Evolutionary conservation across 2,329 filamentous ascomycete species (phyloP).

Genomic region (Calonectria henricotiae): DNA sequence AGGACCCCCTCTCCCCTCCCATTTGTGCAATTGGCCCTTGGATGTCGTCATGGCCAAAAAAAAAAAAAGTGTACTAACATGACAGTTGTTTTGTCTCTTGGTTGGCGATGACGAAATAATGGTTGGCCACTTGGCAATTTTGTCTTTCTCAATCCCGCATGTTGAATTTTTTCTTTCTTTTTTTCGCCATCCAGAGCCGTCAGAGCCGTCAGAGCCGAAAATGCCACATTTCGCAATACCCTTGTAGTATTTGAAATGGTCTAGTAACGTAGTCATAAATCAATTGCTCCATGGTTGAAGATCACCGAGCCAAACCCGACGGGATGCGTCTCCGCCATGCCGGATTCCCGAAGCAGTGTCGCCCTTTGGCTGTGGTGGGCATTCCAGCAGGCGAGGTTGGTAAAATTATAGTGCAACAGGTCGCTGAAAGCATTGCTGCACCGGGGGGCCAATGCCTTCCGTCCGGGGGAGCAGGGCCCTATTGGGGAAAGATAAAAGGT

Average conservation of each 20-base stretch:
- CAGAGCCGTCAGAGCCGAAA: background rate
- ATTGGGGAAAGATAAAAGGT: background rate
- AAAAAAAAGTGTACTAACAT: background rate
- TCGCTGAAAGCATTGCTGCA: background rate
- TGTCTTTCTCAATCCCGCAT: background rate
- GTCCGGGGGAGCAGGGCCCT: constrained; percentile 18
- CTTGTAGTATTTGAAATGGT: constrained; percentile 11
- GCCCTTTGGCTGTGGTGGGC: background rate
- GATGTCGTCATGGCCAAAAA: constrained; percentile 5
- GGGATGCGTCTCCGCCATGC: constrained; percentile 18
- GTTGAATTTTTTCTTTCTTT: background rate
- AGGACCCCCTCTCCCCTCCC: background rate
- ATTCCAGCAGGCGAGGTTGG: background rate
- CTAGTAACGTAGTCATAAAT: background rate
- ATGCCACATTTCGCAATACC: background rate
- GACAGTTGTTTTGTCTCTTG: background rate
- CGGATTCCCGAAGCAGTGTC: constrained; percentile 32
- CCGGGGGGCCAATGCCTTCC: background rate
- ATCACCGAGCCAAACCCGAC: constrained; percentile 34
- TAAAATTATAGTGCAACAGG: constrained; percentile 15
- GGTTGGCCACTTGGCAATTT: background rate
- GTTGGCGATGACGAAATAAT: background rate
- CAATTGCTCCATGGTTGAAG: background rate
- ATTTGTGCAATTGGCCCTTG: constrained; percentile 16
- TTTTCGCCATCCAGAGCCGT: background rate